Evolutionary conservation across 371 early-diverging fungal species (phyloP).

Genomic region (Mucor lusitanicus): DNA sequence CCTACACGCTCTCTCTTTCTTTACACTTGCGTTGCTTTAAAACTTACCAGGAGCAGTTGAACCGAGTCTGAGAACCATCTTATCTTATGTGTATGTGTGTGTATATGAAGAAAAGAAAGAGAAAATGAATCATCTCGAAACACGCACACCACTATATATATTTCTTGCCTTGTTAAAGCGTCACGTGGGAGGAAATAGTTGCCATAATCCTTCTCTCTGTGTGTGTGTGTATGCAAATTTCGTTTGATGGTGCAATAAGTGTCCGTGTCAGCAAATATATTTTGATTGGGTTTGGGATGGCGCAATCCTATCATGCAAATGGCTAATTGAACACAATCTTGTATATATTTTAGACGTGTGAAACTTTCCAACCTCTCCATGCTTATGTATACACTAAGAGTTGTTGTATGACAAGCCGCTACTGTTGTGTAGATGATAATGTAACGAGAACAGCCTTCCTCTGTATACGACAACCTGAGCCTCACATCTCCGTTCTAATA

Average conservation of each 20-base stretch:
- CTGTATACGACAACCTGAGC: neutral
- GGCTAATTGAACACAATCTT: constrained; percentile 13
- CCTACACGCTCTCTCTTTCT: neutral
- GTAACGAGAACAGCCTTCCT: neutral
- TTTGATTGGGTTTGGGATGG: constrained; percentile 17
- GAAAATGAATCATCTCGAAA: neutral
- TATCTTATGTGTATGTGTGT: constrained; percentile 4
- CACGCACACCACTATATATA: neutral
- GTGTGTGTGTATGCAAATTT: neutral
- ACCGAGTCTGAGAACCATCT: constrained; percentile 65
- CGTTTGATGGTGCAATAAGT: neutral
- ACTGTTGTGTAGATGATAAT: neutral
- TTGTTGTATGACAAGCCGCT: neutral
- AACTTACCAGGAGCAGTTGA: constrained; percentile 60
- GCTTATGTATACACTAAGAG: too few species aligned
- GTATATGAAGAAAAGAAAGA: constrained; percentile 1
- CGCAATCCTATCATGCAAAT: constrained; percentile 20
- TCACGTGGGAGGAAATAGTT: neutral
- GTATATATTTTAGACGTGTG: neutral
- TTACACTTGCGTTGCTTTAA: too few species aligned
- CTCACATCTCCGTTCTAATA: neutral
- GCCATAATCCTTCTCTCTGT: neutral
- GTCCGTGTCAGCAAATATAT: neutral
- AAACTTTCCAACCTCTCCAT: neutral
- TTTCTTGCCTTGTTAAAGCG: neutral